Evolutionary conservation across 257 asterid genomes (phyloP), one percentile per base, ranked within the genome.

Genomic region (Henckelia pumila): DNA sequence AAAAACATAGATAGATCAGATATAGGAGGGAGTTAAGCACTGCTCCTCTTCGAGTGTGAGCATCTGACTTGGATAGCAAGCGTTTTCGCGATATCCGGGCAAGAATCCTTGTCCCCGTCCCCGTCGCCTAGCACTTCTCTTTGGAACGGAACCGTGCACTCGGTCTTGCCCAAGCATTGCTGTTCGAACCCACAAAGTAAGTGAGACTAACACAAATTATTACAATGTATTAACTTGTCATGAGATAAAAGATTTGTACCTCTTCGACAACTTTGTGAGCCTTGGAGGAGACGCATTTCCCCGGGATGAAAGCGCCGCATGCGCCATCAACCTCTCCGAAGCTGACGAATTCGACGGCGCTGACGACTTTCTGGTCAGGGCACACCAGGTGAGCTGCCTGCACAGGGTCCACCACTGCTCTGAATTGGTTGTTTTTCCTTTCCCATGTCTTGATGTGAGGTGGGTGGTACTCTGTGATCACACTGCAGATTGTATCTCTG

Each of bases 401-500:
- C 1, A 80, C 35, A 1, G 85, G 86, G 2, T 73, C 66, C 6
- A 67, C 62, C 0, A 76, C 47, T 0, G 85, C 28, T 0, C 81
- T 72, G 3, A 91, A 75, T 40, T 79, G 24, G 76, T 71, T 68
- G 8, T 82, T 78, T 17, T 77, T 77, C 21, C 85, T 80, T 25
- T 78, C 96, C 75, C 83, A 88, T 20, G 85, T 24, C 53, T 58
- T 73, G 2, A 82, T 85, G 2, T 67, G 67, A 1, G 91, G 88
- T 1, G 92, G 92, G 44, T 81, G 81, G 55, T 58, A 76, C 40
- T 94, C 97, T 0, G 86, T 72, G 7, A 94, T 73, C 4, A 75
- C 64, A 59, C 93, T 88, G 65, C 99, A 94, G 4, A 94, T 87
- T 1, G 93, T 94, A 76, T 94, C 89, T 25, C 99, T 70, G 55